Conservation (phyloP, 179 eudicot genomes). For the Amaranthus tricolor region DNA sequence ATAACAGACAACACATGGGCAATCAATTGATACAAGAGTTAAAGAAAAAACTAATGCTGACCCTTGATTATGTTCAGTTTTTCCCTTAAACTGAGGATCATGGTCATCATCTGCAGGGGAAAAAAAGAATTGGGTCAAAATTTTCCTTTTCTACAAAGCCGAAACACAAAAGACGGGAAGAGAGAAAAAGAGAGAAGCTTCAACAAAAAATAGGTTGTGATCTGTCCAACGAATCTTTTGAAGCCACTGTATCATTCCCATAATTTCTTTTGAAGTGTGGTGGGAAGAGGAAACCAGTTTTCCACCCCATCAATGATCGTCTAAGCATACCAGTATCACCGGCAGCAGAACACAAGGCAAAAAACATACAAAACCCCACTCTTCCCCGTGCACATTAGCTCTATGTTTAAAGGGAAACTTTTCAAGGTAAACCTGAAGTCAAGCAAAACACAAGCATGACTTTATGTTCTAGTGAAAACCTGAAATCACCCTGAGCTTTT, state of each 20-base stretch:
- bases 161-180: conserved; percentile 5
- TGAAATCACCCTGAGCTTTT: too few relatives aligned
- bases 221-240: too few relatives aligned
- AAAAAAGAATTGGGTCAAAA: neutral
- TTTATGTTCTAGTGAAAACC: too few relatives aligned
- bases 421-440: neutral
- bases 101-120: conserved; percentile 6
- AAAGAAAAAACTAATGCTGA: neutral
- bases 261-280: too few relatives aligned
- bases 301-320: neutral
- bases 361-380: neutral
- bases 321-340: neutral
- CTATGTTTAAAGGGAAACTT: neutral
- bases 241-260: too few relatives aligned
- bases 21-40: neutral
- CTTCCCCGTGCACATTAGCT: neutral
- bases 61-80: conserved; percentile 16
- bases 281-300: too few relatives aligned
- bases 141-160: neutral
- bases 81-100: conserved; percentile 12
- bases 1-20: neutral
- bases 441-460: too few relatives aligned
- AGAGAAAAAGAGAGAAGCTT: neutral
- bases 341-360: neutral
- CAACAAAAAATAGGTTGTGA: neutral